Evolutionary conservation across 2,329 filamentous ascomycete species (phyloP).

Genomic region (Trichoderma semiorbis): DNA sequence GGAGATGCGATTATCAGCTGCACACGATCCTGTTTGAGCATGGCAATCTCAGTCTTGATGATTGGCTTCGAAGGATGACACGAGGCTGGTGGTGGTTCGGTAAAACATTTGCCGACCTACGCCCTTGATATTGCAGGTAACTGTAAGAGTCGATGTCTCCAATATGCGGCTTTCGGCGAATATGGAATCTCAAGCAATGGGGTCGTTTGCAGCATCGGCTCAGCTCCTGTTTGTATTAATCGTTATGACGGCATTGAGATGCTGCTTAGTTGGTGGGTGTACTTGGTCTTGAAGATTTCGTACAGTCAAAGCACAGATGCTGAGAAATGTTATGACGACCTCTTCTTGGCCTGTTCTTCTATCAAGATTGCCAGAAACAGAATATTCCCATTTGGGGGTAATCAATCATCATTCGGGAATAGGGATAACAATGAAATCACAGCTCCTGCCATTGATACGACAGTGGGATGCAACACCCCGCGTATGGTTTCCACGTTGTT

Average conservation of each 20-base stretch:
- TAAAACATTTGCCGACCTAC: neutral
- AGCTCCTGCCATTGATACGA: neutral
- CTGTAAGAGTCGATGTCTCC: neutral
- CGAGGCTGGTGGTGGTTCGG: neutral
- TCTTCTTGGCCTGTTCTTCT: neutral
- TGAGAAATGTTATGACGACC: neutral
- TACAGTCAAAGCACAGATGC: neutral
- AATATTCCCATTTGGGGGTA: neutral
- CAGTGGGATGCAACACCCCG: neutral
- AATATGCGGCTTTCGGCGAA: neutral
- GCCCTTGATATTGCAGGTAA: neutral
- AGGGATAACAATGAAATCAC: neutral
- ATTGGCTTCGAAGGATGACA: neutral
- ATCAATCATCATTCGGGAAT: neutral
- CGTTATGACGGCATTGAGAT: neutral
- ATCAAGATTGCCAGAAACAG: neutral
- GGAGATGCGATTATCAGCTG: neutral
- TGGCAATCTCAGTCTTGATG: neutral
- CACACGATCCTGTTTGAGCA: neutral
- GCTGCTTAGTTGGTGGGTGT: neutral
- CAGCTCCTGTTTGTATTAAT: neutral
- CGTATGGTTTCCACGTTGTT: neutral
- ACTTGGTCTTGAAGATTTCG: neutral
- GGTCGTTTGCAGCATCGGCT: neutral
- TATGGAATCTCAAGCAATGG: neutral